Evolutionary conservation across 441 rosid genomes (phyloP).

Genomic region (Omphalea diandra): DNA sequence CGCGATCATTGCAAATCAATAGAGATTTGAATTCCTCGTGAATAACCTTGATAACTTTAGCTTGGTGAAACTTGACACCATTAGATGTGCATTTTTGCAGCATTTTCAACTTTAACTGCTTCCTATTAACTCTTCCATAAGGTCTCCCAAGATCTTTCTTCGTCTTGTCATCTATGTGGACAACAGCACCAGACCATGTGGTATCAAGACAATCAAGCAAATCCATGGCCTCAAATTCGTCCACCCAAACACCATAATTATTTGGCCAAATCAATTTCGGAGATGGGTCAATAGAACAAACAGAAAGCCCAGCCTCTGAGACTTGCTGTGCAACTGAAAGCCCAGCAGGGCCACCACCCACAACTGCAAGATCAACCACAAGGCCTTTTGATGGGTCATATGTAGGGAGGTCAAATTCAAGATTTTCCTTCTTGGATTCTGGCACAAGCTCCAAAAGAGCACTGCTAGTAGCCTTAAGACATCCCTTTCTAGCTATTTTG

Average conservation of each 20-base stretch:
- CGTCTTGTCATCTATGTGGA: slow-evolving; percentile 49
- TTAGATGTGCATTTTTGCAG: slow-evolving; percentile 75
- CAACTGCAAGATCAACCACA: slow-evolving; percentile 81
- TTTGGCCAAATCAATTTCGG: slow-evolving; percentile 94
- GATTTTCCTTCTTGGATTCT: slow-evolving; percentile 80
- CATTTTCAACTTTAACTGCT: slow-evolving; percentile 89
- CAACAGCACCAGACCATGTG: slow-evolving; percentile 92
- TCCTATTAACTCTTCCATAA: slow-evolving; percentile 90
- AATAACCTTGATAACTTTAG: slow-evolving; percentile 80
- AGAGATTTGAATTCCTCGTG: slow-evolving; percentile 81
- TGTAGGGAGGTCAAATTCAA: slow-evolving; percentile 78
- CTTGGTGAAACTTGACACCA: slow-evolving; percentile 88
- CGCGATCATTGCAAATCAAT: slow-evolving; percentile 77
- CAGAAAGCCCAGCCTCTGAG: slow-evolving; percentile 87
- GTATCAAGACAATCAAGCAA: slow-evolving; percentile 89
- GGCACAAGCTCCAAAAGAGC: slow-evolving; percentile 90
- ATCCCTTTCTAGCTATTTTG: slow-evolving; percentile 30
- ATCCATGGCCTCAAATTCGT: slow-evolving; percentile 96
- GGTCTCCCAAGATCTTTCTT: slow-evolving; percentile 75
- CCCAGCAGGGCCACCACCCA: slow-evolving; percentile 98
- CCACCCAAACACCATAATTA: slow-evolving; percentile 98
- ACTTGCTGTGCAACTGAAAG: slow-evolving; percentile 95
- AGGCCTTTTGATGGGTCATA: slow-evolving; percentile 59
- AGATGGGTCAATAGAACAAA: slow-evolving; percentile 79
- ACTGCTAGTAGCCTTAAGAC: slow-evolving; percentile 44